Conservation (phyloP, 805 yeast species). For the Pichia nanzhaoensis region DNA sequence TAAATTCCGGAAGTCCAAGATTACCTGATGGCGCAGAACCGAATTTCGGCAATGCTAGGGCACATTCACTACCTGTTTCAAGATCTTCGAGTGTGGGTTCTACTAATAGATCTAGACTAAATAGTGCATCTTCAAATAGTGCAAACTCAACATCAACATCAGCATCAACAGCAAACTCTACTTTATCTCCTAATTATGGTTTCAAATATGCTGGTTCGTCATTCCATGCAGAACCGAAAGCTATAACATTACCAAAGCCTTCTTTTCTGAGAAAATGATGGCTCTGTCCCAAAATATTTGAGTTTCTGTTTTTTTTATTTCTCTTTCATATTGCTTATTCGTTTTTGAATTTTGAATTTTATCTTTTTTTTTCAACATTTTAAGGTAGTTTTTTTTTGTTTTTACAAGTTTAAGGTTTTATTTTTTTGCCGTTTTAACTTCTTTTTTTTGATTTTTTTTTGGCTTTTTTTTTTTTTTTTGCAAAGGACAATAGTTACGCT, state of each 20-base stretch:
- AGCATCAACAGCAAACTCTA: too few relatives aligned
- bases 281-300: not conserved
- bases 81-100: slow-evolving; percentile 12
- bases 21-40: slow-evolving; percentile 16
- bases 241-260: slow-evolving; percentile 50
- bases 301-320: not conserved
- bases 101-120: slow-evolving; percentile 8
- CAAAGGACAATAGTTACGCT: not conserved
- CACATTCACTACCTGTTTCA: slow-evolving; percentile 10
- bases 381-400: not conserved
- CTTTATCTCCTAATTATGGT: too few relatives aligned
- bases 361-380: not conserved
- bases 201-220: slow-evolving; percentile 49
- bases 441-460: not conserved
- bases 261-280: slow-evolving; percentile 30
- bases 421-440: not conserved
- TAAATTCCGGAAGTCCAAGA: slow-evolving; percentile 5
- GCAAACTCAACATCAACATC: slow-evolving; percentile 12
- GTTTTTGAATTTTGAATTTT: not conserved
- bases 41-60: slow-evolving; percentile 10
- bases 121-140: slow-evolving; percentile 12
- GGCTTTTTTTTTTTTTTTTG: slow-evolving; percentile 1
- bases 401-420: not conserved
- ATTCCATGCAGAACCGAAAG: slow-evolving; percentile 51
- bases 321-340: not conserved